Percentiles rank a stretch among this genome's conserved stretches.
phyloP scores from a whole-genome alignment of 179 eudicot species.

The Vitellaria paradoxa region DNA sequence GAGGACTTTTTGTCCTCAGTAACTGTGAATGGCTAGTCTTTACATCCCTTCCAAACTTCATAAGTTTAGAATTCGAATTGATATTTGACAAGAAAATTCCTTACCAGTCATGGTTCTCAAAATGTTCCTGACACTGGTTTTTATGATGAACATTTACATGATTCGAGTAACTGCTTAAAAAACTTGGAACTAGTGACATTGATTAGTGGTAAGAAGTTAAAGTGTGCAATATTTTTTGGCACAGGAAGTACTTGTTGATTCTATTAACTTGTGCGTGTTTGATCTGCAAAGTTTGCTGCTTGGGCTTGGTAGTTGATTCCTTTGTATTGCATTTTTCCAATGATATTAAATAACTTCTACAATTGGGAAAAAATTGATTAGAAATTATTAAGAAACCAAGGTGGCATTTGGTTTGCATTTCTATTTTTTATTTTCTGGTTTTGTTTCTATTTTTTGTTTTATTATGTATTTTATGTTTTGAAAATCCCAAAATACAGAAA shows the following conservation, averaged over 20 bases:
- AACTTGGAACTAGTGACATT: neutral
- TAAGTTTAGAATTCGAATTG: neutral
- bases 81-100: neutral
- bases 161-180: neutral
- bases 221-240: neutral
- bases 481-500: too few relatives aligned
- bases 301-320: neutral
- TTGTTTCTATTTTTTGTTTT: too few relatives aligned
- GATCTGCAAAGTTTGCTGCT: neutral
- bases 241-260: neutral
- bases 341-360: neutral
- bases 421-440: too few relatives aligned
- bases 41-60: neutral
- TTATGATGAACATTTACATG: neutral
- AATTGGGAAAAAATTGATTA: neutral
- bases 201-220: neutral
- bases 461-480: too few relatives aligned
- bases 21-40: neutral
- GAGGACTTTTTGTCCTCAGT: neutral
- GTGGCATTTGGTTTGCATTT: too few relatives aligned
- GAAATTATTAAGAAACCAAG: too few relatives aligned
- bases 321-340: neutral
- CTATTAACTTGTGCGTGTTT: neutral
- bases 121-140: neutral
- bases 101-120: neutral